Base-by-base conservation (phyloP, 805 yeast species). In the Kluyveromyces aestuarii region DNA sequence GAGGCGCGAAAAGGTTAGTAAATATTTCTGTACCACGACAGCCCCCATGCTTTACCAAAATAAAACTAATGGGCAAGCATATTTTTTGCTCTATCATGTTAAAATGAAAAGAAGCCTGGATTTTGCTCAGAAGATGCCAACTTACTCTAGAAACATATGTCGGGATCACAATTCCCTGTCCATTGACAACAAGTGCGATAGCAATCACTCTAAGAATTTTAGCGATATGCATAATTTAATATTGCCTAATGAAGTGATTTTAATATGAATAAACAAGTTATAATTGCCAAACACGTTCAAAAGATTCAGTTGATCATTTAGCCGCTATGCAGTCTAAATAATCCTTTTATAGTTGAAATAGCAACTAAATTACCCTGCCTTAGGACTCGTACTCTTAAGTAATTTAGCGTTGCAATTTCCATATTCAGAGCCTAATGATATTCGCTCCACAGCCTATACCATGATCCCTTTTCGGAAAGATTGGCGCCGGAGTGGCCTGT, bases 101-200 rank as follows among this genome's bases (percentile, higher is more conserved):
- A 21, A 3, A 21, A 21, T 21, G 25, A 21, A 4, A 42, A 46
- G 46, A 30, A 41, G 8, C 3, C 35, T 21, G 25, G 3, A 21
- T 6, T 21, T 4, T 21, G 25, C 25, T 3, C 25, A 21, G 25
- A 21, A 30, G 11, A 4, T 37, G 21, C 13, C n/a, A 37, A n/a
- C 40, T 13, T 37, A 37, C 17, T 35, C 45, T n/a, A 11, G 39
- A 21, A 13, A 13, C 45, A 33, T 16, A 43, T 16, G 39, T 11
- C 27, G 45, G 39, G 36, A 43, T 43, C 16, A 35, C 39, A 33
- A 43, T 30, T 4, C 33, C 45, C 27, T 43, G 39, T 25, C 39
- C 45, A 16, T 17, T 11, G 19, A 27, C 45, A 21, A 38, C 45
- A 30, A 30, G 25, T 13, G 35, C 14, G 14, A 30, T 11, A 30